phyloP scores from a whole-genome alignment of 2,329 filamentous ascomycete genomes.

The Cercospora sp. region DNA sequence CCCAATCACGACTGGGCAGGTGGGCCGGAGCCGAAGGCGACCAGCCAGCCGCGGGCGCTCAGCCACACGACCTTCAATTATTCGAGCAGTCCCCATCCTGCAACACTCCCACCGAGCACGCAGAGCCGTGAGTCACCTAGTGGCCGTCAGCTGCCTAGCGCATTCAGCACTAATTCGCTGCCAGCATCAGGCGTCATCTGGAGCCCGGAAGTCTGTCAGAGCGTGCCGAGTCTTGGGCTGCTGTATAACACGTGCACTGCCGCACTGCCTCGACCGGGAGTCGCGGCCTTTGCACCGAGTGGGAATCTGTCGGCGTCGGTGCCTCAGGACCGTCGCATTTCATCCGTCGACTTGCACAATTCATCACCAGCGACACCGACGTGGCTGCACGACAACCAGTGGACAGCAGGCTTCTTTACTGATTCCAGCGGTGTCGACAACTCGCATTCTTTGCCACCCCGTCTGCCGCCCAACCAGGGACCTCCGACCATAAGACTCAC shows the following conservation, averaged over 20 bases:
- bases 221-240: slow-evolving; percentile 1
- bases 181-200: slow-evolving; percentile 9
- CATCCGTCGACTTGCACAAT: background rate
- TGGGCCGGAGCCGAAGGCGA: background rate
- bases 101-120: background rate
- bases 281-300: background rate
- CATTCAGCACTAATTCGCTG: slow-evolving; percentile 5
- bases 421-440: background rate
- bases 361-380: background rate
- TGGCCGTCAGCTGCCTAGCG: slow-evolving; percentile 5
- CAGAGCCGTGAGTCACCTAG: slow-evolving; percentile 9
- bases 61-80: slow-evolving; percentile 12
- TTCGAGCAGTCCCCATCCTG: slow-evolving; percentile 5
- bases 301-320: background rate
- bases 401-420: background rate
- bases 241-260: slow-evolving; percentile 10
- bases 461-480: background rate
- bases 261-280: background rate
- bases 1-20: slow-evolving; percentile 1
- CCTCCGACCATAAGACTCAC: slow-evolving; percentile 30
- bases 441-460: slow-evolving; percentile 5
- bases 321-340: slow-evolving; percentile 6
- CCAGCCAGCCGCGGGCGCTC: background rate
- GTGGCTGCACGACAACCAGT: background rate
- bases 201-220: background rate